Evolutionary conservation across 2,329 filamentous ascomycete genomes (phyloP).

Genomic region (Clonostachys solani): DNA sequence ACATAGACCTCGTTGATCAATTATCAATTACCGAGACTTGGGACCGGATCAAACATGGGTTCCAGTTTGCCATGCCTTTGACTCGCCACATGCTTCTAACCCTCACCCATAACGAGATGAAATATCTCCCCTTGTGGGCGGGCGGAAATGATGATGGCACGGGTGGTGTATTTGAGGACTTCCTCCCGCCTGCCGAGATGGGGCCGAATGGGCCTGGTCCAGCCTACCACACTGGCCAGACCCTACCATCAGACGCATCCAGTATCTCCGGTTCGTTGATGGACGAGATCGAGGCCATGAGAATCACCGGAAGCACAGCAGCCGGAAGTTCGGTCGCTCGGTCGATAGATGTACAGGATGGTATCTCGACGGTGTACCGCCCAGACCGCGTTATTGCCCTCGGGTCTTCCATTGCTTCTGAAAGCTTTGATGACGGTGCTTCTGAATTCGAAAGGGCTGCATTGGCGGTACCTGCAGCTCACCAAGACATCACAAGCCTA

Average conservation of each 20-base stretch:
- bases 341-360: conserved; percentile 32
- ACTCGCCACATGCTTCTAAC: conserved; percentile 44
- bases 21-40: background rate
- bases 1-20: no score
- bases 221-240: conserved; percentile 38
- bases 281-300: conserved; percentile 25
- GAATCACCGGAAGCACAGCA: conserved; percentile 9
- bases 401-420: conserved; percentile 23
- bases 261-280: conserved; percentile 27
- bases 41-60: background rate
- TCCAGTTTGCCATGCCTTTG: conserved; percentile 14
- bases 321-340: conserved; percentile 23
- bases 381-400: conserved; percentile 23
- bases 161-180: conserved; percentile 40
- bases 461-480: conserved; percentile 10
- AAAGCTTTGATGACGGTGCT: conserved; percentile 24
- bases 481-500: no score
- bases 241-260: conserved; percentile 24
- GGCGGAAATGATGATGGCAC: conserved; percentile 49
- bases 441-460: conserved; percentile 26
- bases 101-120: conserved; percentile 52
- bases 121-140: conserved; percentile 63
- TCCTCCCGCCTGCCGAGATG: conserved; percentile 34
- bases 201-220: conserved; percentile 42
- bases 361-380: conserved; percentile 28